Base-by-base conservation (phyloP, 2,329 filamentous ascomycete species). In the Cercospora brassicicola region DNA sequence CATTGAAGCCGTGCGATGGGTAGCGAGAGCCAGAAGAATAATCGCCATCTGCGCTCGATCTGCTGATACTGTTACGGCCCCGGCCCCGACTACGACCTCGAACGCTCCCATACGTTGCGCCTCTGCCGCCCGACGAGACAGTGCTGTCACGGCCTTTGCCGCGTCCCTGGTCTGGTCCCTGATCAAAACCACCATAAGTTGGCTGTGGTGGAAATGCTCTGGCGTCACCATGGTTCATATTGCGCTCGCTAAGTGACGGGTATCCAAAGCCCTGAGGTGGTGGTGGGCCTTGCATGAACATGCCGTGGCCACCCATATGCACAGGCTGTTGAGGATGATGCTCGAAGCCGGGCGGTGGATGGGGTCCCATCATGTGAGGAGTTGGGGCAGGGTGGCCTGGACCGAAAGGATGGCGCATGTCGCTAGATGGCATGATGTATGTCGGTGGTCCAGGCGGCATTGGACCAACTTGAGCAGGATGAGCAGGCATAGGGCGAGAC, bases 81-180 rank as follows among this genome's bases (percentile, higher is more conserved):
- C 60, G 53, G n/a, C 60, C 64, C 15, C 67, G 63, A 30, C 42
- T 39, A 13, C 64, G 64, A n/a, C 64, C 64, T 26, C 64, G 36
- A 45, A 39, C 53, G 28, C 36, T 26, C n/a, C 28, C 55, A 36
- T 60, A 56, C 2, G 28, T 39, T 20, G 36, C 39, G 18, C 61
- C 55, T 51, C 59, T 62, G 33, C 53, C 67, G n/a, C 51, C 62
- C 39, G 42, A 45, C 7, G 67, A 64, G 10, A 59, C 53, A 31
- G 53, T 51, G 42, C 59, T 65, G 20, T 68, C 67, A 23, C 67
- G 59, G n/a, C 63, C 63, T 57, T 65, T 65, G 15, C 31, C 56
- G 6, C 42, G 56, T 45, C 33, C 28, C 9, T 61, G 57, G 26
- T 65, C 64, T 55, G 56, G n/a, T 55, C 18, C 20, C 30, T 36